These are phyloP conservation scores for Epicoccum nigrum DNA, from an alignment of 2,329 filamentous ascomycete genomes.

Conservation along the genomic window DNA sequence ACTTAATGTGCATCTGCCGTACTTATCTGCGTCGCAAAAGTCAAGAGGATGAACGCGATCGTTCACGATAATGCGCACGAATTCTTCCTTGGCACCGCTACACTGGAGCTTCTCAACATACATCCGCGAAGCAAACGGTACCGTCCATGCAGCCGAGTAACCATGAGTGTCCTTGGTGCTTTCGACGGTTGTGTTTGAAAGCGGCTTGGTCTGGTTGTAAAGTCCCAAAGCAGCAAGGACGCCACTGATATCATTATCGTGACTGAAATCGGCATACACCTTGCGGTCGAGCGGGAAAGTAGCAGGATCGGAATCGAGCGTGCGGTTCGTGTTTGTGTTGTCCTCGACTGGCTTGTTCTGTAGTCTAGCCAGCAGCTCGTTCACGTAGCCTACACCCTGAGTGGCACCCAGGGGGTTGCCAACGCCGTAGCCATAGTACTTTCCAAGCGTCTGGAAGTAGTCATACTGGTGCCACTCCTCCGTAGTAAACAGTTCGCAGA, in stretches of 20 bases:
- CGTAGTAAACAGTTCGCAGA: conserved; percentile 76
- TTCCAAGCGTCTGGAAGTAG: conserved; percentile 79
- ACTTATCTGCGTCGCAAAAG: conserved; percentile 71
- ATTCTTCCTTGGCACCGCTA: conserved; percentile 63
- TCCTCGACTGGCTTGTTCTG: conserved; percentile 73
- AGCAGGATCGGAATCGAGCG: conserved; percentile 68
- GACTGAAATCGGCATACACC: conserved; percentile 88
- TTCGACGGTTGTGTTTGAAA: conserved; percentile 54
- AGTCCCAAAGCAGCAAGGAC: conserved; percentile 79
- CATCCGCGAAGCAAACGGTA: conserved; percentile 80
- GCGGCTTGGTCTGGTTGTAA: conserved; percentile 68
- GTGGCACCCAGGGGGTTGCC: conserved; percentile 81
- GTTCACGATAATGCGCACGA: conserved; percentile 82
- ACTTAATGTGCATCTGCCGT: conserved; percentile 72
- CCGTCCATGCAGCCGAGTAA: conserved; percentile 77
- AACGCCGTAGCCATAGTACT: conserved; percentile 81
- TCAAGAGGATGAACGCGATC: conserved; percentile 77
- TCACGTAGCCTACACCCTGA: conserved; percentile 85
- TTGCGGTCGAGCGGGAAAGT: conserved; percentile 74
- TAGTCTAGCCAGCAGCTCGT: conserved; percentile 83
- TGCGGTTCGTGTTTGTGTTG: conserved; percentile 76
- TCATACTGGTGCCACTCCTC: conserved; percentile 80
- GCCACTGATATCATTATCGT: conserved; percentile 85
- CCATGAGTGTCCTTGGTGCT: conserved; percentile 64
- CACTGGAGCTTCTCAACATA: conserved; percentile 91